Evolutionary conservation across 768 basidiomycete genomes (phyloP), one percentile per base, ranked within the genome.

Genomic region (Lenzites betulinus): DNA sequence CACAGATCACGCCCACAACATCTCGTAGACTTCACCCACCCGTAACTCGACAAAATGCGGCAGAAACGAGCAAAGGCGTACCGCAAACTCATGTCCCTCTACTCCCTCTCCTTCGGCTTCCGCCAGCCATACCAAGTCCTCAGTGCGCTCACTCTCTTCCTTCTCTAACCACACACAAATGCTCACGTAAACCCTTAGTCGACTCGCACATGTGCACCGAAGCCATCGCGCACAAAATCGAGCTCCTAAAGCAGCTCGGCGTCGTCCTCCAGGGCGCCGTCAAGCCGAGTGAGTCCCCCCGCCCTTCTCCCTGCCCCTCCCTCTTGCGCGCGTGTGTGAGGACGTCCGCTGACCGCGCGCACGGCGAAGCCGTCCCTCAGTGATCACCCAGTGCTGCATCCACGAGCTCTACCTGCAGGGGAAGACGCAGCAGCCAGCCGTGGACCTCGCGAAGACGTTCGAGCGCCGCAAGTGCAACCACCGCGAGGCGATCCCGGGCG

Each of bases 361-460:
- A 42, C 80, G 71, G 75, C 76, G 76, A 78, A 79, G 76, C 76
- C 74, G 73, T 73, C 74, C 59, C 70, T 66, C 66, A 98, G 97
- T 99, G 96, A 98, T 99, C 73, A 98, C 97, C 0, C 96, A 98
- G 71, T 99, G 97, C 73, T 96, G 89, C 71, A 94, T 99, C 42
- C 88, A 95, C 65, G 92, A 93, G 70, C 81, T 99, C 2, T 98
- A 99, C 76, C 81, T 93, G 2, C 83, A 89, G 57, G 95, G 93
- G 13, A 85, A 82, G 59, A 69, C 79, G 1, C 82, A 83, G 30
- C 95, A 98, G 70, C 75, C 83, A 0, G 84, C 88, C 0, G 88
- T 93, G 0, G 92, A 97, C 70, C 80, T 97, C 43, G 96, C 97
- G 1, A 98, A 98, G 75, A 83, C 80, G 0, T 98, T 97, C 65